Evolutionary conservation across 331 rosid species (phyloP).

Genomic region (Dryas integrifolia): DNA sequence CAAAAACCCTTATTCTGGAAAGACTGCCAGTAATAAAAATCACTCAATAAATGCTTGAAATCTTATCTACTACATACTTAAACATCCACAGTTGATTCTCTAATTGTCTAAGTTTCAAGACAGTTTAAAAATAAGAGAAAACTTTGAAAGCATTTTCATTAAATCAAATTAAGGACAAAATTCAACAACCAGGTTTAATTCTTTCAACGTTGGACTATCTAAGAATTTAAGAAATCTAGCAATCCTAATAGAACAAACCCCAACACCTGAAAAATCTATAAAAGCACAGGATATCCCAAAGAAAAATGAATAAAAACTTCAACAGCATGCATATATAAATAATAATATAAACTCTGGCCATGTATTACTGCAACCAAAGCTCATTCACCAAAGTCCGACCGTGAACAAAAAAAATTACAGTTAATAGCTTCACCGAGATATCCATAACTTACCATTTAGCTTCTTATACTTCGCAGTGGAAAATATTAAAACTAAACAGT

Average conservation of each 20-base stretch:
- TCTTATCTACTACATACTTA: not conserved
- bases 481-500: no score
- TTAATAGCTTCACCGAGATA: not conserved
- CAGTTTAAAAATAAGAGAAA: not conserved
- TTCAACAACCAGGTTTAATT: not conserved
- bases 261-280: not conserved
- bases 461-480: conserved; percentile 8
- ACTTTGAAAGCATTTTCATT: not conserved
- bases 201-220: not conserved
- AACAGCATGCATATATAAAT: not conserved
- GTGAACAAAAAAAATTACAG: not conserved
- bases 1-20: conserved; percentile 70
- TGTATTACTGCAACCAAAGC: not conserved
- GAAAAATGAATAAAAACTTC: not conserved
- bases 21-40: conserved; percentile 35
- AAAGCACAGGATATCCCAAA: not conserved
- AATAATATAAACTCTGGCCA: not conserved
- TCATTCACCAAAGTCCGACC: not conserved
- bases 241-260: not conserved
- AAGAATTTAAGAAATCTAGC: not conserved
- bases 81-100: not conserved
- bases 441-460: conserved; percentile 30
- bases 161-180: not conserved
- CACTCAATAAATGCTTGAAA: conserved; percentile 6
- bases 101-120: not conserved